Evolutionary conservation across 176 grass and related monocot genomes (phyloP), one percentile per base, ranked within the genome.

Genomic region (Chrysopogon serrulatus): DNA sequence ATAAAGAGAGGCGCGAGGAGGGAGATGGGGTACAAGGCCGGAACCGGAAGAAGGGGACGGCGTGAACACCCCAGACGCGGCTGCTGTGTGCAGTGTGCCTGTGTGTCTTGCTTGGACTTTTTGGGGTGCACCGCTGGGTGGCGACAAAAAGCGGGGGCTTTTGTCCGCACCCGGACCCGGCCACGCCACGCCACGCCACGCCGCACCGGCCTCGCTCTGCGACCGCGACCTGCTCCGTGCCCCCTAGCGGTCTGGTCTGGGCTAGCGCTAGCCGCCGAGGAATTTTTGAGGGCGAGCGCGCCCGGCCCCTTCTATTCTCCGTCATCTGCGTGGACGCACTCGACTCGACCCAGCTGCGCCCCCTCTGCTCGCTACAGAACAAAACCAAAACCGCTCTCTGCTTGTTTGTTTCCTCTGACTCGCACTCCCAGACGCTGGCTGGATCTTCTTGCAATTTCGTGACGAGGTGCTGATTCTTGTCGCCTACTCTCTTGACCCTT

Each of bases 131-230:
- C 63, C 32, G 39, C 15, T 27, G 30, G 24, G 63, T 65, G 69
- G 65, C 79, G 83, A 90, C 86, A 87, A 94, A 89, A 49, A 30
- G 60, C 59, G 62, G 82, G 82, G 40, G 54, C 19, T 86, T 91
- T 93, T 93, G 94, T 93, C 74, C 72, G 34, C 57, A 77, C 26
- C 66, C 83, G 23, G 53, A 49, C 78, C 64, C 68, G 26, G 64
- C 63, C 61, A 53, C 53, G 16, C 65, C 40, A 32, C 10, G 1
- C 48, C 15, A 17, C 15, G 7, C 51, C 51, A 54, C 19, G 19
- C 48, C 49, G 21, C 54, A 59, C 54, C 56, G 56, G 56, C 56
- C 26, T 27, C 21, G 11, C 54, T 59, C 24, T 10, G n/a, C 24
- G 10, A 61, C 14, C 3, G 45, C 44, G 13, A 11, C 21, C 23